A percentile compares a stretch with the other conserved stretches of the same genome.
Evolutionary conservation across 2,329 filamentous ascomycete genomes (phyloP).

Genomic region (Microcera coccophila): DNA sequence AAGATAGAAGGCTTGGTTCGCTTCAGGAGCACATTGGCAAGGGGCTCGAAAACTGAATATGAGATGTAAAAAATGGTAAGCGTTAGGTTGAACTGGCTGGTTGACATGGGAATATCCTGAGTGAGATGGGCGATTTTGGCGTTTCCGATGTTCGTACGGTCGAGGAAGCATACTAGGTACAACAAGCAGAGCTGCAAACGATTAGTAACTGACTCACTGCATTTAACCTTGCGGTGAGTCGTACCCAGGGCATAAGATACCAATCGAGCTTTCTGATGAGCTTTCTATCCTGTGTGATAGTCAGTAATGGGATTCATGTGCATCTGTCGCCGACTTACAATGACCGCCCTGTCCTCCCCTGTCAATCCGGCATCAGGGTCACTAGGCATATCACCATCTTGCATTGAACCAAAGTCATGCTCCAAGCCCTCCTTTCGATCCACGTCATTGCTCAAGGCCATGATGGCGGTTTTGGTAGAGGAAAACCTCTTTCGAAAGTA

Average conservation of each 20-base stretch:
- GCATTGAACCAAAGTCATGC: conserved; percentile 27
- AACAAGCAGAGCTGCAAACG: conserved; percentile 57
- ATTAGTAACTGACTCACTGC: conserved; percentile 1
- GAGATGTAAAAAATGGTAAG: conserved; percentile 85
- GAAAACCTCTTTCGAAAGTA: not conserved
- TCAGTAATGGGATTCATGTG: not conserved
- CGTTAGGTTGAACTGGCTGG: conserved; percentile 66
- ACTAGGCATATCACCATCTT: conserved; percentile 25
- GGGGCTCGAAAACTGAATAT: conserved; percentile 72
- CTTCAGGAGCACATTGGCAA: conserved; percentile 80
- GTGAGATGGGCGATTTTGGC: conserved; percentile 57
- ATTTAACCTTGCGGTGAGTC: conserved; percentile 8
- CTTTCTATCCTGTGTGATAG: conserved; percentile 51
- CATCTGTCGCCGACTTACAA: conserved; percentile 46
- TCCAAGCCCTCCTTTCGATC: conserved; percentile 30
- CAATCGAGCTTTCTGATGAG: conserved; percentile 60
- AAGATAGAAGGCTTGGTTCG: conserved; percentile 71
- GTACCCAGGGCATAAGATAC: conserved; percentile 56
- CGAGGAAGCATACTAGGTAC: conserved; percentile 71
- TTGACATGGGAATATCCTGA: conserved; percentile 58
- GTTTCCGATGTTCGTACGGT: conserved; percentile 73
- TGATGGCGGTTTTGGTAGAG: conserved; percentile 13
- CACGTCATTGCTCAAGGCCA: conserved; percentile 34
- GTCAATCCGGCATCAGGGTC: conserved; percentile 59
- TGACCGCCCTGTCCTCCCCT: conserved; percentile 56